phyloP scores from a whole-genome alignment of 495 filamentous ascomycete species.

The Aspergillus sparsus region DNA sequence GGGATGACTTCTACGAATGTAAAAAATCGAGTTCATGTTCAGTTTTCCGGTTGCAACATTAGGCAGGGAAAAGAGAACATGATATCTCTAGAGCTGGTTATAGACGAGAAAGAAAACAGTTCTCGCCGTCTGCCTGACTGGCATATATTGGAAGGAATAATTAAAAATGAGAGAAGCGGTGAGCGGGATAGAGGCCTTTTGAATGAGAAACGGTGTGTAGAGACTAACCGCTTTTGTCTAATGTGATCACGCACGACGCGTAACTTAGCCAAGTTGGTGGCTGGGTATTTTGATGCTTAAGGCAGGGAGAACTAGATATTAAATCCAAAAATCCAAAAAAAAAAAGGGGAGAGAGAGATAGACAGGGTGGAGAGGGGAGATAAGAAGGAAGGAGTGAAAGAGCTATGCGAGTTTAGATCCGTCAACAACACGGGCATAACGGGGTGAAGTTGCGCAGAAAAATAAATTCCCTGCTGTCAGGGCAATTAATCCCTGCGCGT shows the following conservation, averaged over 20 bases:
- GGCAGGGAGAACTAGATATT: background rate
- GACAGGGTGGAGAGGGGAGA: too few relatives aligned
- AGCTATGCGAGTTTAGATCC: constrained; percentile 11
- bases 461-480: constrained; percentile 22
- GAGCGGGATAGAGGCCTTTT: background rate
- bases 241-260: background rate
- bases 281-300: background rate
- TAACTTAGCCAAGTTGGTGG: background rate
- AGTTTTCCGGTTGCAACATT: too few relatives aligned
- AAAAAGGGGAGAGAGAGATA: background rate
- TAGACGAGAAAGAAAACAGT: background rate
- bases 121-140: background rate
- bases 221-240: constrained; percentile 2
- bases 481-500: constrained; percentile 18
- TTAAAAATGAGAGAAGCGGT: background rate
- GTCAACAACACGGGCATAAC: constrained; percentile 22
- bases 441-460: constrained; percentile 21
- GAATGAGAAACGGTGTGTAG: background rate
- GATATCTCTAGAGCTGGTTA: background rate
- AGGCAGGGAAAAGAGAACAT: too few relatives aligned
- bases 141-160: background rate
- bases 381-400: too few relatives aligned
- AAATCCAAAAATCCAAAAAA: background rate
- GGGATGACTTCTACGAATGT: background rate
- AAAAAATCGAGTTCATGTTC: background rate